Conservation (phyloP, 345 rosid genomes). For the Ceriops tagal region DNA sequence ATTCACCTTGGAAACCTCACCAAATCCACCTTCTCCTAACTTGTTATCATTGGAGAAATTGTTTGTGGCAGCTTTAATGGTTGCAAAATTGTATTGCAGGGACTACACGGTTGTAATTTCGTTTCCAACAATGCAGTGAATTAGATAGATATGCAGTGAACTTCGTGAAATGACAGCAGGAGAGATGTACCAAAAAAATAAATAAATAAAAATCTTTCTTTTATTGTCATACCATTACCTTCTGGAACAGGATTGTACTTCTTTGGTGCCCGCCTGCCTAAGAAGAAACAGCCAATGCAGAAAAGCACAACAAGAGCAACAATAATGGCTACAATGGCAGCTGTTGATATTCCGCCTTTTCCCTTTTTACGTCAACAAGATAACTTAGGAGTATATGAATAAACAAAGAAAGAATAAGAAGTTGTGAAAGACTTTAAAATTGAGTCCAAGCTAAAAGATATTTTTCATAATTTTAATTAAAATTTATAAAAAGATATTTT, state of each 20-base stretch:
- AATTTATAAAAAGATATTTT: too few relatives aligned
- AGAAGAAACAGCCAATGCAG: not conserved
- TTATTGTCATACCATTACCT: slow-evolving; percentile 15
- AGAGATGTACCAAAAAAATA: too few relatives aligned
- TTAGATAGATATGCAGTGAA: not conserved
- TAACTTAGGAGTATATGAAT: too few relatives aligned
- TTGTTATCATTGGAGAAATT: slow-evolving; percentile 47
- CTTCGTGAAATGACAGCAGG: too few relatives aligned
- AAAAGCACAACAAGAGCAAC: slow-evolving; percentile 14
- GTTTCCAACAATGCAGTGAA: slow-evolving; percentile 23
- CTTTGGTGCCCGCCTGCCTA: slow-evolving; percentile 11
- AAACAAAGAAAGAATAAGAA: too few relatives aligned
- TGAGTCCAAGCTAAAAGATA: too few relatives aligned
- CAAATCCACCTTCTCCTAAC: slow-evolving; percentile 72
- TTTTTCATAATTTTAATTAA: too few relatives aligned
- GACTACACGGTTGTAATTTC: slow-evolving; percentile 37
- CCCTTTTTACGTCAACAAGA: too few relatives aligned
- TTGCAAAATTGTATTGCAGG: slow-evolving; percentile 36
- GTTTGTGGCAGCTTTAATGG: slow-evolving; percentile 43
- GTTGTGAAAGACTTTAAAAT: too few relatives aligned
- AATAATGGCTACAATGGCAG: slow-evolving; percentile 9
- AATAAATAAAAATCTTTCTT: too few relatives aligned
- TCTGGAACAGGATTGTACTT: slow-evolving; percentile 6
- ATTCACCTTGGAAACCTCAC: slow-evolving; percentile 59
- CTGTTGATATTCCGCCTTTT: not conserved